Evolutionary conservation across 495 filamentous ascomycete species (phyloP).

Genomic region (Daldinia loculata): DNA sequence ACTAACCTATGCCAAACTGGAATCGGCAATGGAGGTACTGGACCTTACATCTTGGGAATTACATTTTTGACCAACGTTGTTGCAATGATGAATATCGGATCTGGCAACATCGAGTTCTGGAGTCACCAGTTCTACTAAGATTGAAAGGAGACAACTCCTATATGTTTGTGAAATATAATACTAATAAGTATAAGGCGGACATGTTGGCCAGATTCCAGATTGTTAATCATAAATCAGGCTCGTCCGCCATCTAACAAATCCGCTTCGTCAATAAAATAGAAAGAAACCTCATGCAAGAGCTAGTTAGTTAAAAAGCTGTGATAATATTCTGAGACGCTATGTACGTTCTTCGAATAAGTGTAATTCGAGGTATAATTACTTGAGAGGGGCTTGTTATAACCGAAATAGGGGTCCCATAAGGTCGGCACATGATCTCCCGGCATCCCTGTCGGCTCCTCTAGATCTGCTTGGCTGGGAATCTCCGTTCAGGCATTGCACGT

Average conservation of each 20-base stretch:
- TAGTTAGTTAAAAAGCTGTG: too few species aligned
- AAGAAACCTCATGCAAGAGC: too few species aligned
- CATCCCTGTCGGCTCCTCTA: constrained; percentile 11
- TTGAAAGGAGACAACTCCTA: background rate
- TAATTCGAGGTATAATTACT: background rate
- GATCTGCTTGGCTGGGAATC: constrained; percentile 21
- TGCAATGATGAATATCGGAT: constrained; percentile 67
- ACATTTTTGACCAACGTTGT: constrained; percentile 72
- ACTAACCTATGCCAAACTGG: constrained; percentile 59
- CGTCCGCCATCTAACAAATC: background rate
- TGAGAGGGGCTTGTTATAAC: background rate
- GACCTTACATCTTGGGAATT: constrained; percentile 66
- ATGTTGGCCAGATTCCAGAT: background rate
- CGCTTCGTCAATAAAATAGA: too few species aligned
- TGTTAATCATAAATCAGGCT: background rate
- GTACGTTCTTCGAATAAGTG: too few species aligned
- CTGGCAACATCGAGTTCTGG: constrained; percentile 19
- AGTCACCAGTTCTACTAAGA: constrained; percentile 23
- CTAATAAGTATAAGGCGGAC: background rate
- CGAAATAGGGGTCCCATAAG: constrained; percentile 2
- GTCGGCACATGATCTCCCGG: constrained; percentile 1
- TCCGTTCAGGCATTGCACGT: constrained; percentile 16
- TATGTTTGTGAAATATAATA: background rate
- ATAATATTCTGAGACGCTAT: too few species aligned
- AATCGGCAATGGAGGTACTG: constrained; percentile 53